Evolutionary conservation across 495 filamentous ascomycete genomes (phyloP), one percentile per base, ranked within the genome.

Genomic region (Oidiodendron maius): DNA sequence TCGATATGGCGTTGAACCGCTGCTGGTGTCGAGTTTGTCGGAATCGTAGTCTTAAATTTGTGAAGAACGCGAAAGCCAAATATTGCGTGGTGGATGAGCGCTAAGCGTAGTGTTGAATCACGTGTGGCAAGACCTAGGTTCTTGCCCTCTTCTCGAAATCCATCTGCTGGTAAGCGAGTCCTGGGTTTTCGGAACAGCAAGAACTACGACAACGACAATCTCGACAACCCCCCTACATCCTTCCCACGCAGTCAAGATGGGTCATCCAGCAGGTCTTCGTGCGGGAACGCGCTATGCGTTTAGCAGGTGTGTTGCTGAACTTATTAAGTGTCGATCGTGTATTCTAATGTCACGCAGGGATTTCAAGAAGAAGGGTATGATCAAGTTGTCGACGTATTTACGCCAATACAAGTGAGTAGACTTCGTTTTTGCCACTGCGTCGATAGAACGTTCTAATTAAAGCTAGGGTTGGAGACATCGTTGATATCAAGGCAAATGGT

Each of bases 401-500:
- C 83, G 82, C 70, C 80, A 85, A 67, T 96, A 93, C 82, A 87
- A 83, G 56, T 59, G 84, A 90, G 81, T 53, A 66, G 59, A 37
- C 12, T 12, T 28, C 6, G n/a, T 21, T 26, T 26, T 24, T 13
- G 28, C 16, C 10, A 34, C 23, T 22, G 36, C 15, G 3, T 10
- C 13, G 34, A 17, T 23, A 15, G 36, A 26, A 26, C 22, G 25
- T 73, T 49, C 73, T 65, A 57, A 46, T 44, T 35, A 17, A 43
- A 36, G 15, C 28, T 40, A 95, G 88, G 71, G 93, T 98, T 66
- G 93, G 91, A 67, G 91, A 96, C 60, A 95, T 96, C 61, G 91
- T 96, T 62, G 91, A 96, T 65, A 83, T 96, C 69, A 90, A 91
- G 74, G 86, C 84, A 61, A 96, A 96, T 76, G 91, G 89, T 80